phyloP scores from a whole-genome alignment of 805 yeast species.

The Torulaspora microellipsoides region DNA sequence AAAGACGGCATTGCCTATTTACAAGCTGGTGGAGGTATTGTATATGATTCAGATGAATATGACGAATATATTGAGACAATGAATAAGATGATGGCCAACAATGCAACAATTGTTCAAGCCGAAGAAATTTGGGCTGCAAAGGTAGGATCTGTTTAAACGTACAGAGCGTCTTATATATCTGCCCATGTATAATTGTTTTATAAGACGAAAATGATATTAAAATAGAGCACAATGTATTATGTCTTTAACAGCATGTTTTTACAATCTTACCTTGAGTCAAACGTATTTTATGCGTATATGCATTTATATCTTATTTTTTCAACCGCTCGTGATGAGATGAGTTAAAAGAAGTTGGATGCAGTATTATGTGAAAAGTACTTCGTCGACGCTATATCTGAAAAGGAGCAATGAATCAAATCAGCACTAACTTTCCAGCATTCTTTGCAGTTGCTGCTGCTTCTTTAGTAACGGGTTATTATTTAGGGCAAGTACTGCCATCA shows the following conservation, averaged over 20 bases:
- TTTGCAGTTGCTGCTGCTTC: conserved; percentile 29
- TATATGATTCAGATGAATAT: conserved; percentile 87
- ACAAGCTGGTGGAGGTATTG: conserved; percentile 99
- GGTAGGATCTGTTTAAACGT: conserved; percentile 25
- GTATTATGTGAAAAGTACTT: too few species aligned
- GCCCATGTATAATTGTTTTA: too few species aligned
- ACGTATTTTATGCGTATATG: too few species aligned
- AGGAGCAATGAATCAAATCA: conserved; percentile 11
- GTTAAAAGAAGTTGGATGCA: too few species aligned
- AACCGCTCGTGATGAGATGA: too few species aligned
- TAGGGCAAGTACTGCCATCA: conserved; percentile 25
- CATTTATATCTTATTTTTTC: too few species aligned
- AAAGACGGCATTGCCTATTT: conserved; percentile 87
- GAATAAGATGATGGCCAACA: conserved; percentile 95
- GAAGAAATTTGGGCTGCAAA: conserved; percentile 68
- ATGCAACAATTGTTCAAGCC: conserved; percentile 85
- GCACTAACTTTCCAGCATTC: conserved; percentile 16
- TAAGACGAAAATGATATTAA: too few species aligned
- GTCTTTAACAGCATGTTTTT: too few species aligned
- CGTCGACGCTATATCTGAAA: too few species aligned
- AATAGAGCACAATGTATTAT: too few species aligned
- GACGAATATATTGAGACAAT: conserved; percentile 95
- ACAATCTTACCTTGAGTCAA: too few species aligned
- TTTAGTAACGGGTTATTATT: conserved; percentile 28
- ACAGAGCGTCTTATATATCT: too few species aligned